Evolutionary conservation across 176 grass and related monocot species (phyloP).

Genomic region (Melocanna baccifera): DNA sequence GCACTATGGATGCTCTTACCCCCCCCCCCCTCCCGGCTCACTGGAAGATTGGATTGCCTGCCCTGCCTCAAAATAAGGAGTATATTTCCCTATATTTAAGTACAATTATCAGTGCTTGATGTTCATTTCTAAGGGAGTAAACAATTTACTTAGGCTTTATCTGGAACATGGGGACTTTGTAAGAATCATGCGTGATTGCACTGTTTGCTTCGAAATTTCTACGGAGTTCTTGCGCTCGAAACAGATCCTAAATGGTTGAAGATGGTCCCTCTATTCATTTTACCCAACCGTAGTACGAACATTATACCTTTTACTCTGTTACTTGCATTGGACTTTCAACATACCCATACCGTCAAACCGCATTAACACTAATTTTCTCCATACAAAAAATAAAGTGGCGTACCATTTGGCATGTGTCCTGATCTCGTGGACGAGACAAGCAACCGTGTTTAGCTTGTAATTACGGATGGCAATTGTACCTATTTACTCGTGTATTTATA

Average conservation of each 20-base stretch:
- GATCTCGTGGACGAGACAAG: no score
- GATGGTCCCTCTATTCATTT: neutral
- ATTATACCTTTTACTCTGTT: neutral
- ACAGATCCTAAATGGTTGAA: neutral
- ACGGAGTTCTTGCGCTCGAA: neutral
- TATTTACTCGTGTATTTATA: no score
- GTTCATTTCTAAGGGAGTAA: neutral
- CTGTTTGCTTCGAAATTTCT: neutral
- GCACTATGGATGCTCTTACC: no score
- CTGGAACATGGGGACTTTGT: neutral
- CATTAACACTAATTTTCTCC: neutral
- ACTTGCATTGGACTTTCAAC: neutral
- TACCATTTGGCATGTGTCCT: neutral
- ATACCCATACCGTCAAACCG: neutral
- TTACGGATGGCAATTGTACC: no score
- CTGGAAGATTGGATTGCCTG: conserved; percentile 28
- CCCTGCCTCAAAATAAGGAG: conserved; percentile 21
- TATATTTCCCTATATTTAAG: neutral
- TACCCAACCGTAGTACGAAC: neutral
- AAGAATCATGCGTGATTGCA: neutral
- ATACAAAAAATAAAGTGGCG: neutral
- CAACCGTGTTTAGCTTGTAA: neutral
- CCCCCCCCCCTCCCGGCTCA: neutral
- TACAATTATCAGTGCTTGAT: neutral
- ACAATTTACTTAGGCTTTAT: neutral